Evolutionary conservation across 352 stramenopile genomes (phyloP).

Genomic region (Globisporangium lucens): DNA sequence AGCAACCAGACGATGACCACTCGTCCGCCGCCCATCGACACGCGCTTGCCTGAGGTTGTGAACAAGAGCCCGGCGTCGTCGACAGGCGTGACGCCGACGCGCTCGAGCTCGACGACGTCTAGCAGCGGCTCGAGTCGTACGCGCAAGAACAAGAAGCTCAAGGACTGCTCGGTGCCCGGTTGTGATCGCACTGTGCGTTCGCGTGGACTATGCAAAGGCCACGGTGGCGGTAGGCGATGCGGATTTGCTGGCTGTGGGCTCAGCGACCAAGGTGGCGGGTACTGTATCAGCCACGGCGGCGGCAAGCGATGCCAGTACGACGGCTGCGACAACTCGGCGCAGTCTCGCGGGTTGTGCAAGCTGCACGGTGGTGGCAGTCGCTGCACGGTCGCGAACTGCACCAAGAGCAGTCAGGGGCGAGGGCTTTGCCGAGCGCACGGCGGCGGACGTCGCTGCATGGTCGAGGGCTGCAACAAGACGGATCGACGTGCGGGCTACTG

Average conservation of each 20-base stretch:
- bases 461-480: slow-evolving; percentile 85
- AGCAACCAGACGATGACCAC: background rate
- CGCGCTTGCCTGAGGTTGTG: slow-evolving; percentile 19
- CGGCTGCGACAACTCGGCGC: slow-evolving; percentile 76
- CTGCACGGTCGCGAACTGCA: slow-evolving; percentile 77
- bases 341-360: slow-evolving; percentile 81
- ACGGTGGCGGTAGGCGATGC: slow-evolving; percentile 72
- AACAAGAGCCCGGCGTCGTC: slow-evolving; percentile 14
- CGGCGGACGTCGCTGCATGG: slow-evolving; percentile 76
- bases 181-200: slow-evolving; percentile 78
- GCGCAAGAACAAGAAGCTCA: slow-evolving; percentile 81
- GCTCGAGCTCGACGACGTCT: slow-evolving; percentile 31
- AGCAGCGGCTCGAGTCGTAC: slow-evolving; percentile 29
- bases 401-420: slow-evolving; percentile 84
- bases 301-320: slow-evolving; percentile 79
- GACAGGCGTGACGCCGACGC: slow-evolving; percentile 31
- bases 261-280: slow-evolving; percentile 75
- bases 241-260: slow-evolving; percentile 62
- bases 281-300: slow-evolving; percentile 80
- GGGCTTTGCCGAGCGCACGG: slow-evolving; percentile 82
- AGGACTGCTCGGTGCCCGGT: slow-evolving; percentile 74
- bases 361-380: slow-evolving; percentile 75
- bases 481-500: slow-evolving; percentile 74
- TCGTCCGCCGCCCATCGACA: slow-evolving; percentile 55
- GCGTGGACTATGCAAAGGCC: slow-evolving; percentile 75